These are phyloP conservation scores for Heterococcus sp. DNA, from an alignment of 108 stramenopile species.

Conservation along the genomic window DNA sequence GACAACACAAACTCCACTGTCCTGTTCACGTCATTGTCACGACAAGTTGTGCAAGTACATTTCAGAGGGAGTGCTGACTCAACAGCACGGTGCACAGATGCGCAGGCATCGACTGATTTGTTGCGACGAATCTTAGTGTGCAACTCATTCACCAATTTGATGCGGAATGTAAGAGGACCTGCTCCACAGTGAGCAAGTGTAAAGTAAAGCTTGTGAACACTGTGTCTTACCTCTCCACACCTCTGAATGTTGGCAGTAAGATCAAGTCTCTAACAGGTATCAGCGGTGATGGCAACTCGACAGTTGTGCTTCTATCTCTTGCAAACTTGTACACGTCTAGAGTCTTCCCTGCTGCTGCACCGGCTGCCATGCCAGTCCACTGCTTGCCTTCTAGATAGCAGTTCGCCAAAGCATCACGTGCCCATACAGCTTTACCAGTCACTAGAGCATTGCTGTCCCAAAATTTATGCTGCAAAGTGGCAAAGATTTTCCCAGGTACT, in stretches of 20 bases:
- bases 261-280: conserved; percentile 26
- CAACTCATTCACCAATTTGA: no score
- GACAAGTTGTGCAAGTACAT: not conserved
- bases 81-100: no score
- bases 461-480: conserved; percentile 25
- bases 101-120: no score
- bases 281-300: conserved; percentile 28
- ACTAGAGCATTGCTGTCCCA: conserved; percentile 40
- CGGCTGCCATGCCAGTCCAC: conserved; percentile 12
- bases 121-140: no score
- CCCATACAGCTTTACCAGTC: conserved; percentile 19
- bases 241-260: conserved; percentile 22
- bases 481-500: conserved; percentile 19
- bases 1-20: conserved; percentile 28
- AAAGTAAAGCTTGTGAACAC: no score
- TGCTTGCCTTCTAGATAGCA: conserved; percentile 24
- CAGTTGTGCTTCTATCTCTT: conserved; percentile 15
- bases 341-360: conserved; percentile 6
- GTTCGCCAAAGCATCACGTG: conserved; percentile 12
- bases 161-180: no score
- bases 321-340: conserved; percentile 21
- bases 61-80: no score
- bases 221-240: conserved; percentile 21
- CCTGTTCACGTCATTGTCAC: not conserved
- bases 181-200: not conserved